phyloP scores from a whole-genome alignment of 306 rosid genomes.

The Gynostemma pentaphyllum region DNA sequence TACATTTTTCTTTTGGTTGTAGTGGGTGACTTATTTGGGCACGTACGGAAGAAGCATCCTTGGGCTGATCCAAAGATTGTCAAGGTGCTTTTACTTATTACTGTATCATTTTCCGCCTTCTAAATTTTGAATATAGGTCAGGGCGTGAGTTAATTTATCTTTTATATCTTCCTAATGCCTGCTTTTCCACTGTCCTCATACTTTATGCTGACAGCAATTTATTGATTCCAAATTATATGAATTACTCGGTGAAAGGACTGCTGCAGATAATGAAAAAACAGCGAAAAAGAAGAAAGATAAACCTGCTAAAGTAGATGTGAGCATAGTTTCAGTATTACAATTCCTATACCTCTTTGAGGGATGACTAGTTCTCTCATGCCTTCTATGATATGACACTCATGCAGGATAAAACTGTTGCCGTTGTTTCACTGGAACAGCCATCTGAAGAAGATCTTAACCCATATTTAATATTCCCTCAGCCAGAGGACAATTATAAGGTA shows the following conservation, averaged over 20 bases:
- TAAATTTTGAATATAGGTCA: too few relatives aligned
- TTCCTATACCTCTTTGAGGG: conserved; percentile 3
- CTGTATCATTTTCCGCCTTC: too few relatives aligned
- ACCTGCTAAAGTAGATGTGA: conserved; percentile 77
- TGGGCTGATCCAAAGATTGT: conserved; percentile 96
- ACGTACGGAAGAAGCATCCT: conserved; percentile 69
- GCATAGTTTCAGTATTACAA: conserved; percentile 1
- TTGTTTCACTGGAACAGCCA: conserved; percentile 46
- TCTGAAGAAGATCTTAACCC: conserved; percentile 89
- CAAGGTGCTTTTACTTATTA: conserved; percentile 38
- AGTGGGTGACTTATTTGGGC: conserved; percentile 89
- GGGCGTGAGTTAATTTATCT: conserved; percentile 11
- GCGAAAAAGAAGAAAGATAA: conserved; percentile 82
- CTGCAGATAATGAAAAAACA: conserved; percentile 78
- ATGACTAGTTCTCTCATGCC: not conserved
- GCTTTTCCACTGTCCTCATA: not conserved
- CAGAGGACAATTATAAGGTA: conserved; percentile 83
- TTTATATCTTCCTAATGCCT: not conserved
- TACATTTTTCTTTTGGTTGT: conserved; percentile 14
- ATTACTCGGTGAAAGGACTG: conserved; percentile 84
- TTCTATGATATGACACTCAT: not conserved
- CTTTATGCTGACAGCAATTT: conserved; percentile 38
- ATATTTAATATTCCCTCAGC: conserved; percentile 62
- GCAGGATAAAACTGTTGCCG: conserved; percentile 45
- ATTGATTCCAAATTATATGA: conserved; percentile 60